These are phyloP conservation scores for Yamadazyma diddensiae DNA, from an alignment of 1,139 yeast species.

Conservation along the genomic window DNA sequence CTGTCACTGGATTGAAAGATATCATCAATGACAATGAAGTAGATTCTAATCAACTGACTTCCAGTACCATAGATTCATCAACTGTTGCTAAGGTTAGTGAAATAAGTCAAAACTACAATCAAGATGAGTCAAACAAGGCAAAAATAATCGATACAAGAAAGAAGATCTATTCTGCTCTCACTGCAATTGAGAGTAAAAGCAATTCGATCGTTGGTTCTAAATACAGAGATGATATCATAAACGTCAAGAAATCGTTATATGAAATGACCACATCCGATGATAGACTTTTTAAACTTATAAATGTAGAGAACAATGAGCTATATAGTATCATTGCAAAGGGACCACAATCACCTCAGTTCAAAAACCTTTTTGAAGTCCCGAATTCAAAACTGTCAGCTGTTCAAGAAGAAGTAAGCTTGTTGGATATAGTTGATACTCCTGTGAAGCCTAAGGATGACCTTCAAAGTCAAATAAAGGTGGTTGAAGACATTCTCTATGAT, in stretches of 20 bases:
- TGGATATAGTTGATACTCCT: slow-evolving; percentile 43
- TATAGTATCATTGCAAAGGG: slow-evolving; percentile 35
- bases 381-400: slow-evolving; percentile 11
- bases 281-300: slow-evolving; percentile 42
- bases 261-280: slow-evolving; percentile 70
- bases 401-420: slow-evolving; percentile 43
- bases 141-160: slow-evolving; percentile 30
- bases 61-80: slow-evolving; percentile 15
- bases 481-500: slow-evolving; percentile 48
- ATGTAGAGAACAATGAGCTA: slow-evolving; percentile 23
- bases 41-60: slow-evolving; percentile 5
- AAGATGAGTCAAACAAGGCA: slow-evolving; percentile 24
- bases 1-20: slow-evolving; percentile 55
- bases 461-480: slow-evolving; percentile 32
- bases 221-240: slow-evolving; percentile 50
- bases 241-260: slow-evolving; percentile 60
- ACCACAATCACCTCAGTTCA: slow-evolving; percentile 28
- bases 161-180: slow-evolving; percentile 38
- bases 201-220: slow-evolving; percentile 1
- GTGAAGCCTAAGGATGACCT: slow-evolving; percentile 36
- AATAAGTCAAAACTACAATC: slow-evolving; percentile 20
- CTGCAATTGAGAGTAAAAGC: slow-evolving; percentile 31
- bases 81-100: slow-evolving; percentile 24
- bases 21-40: slow-evolving; percentile 16
- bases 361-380: slow-evolving; percentile 23